Conservation (phyloP, 257 asterid species). For the Vinca minor region DNA sequence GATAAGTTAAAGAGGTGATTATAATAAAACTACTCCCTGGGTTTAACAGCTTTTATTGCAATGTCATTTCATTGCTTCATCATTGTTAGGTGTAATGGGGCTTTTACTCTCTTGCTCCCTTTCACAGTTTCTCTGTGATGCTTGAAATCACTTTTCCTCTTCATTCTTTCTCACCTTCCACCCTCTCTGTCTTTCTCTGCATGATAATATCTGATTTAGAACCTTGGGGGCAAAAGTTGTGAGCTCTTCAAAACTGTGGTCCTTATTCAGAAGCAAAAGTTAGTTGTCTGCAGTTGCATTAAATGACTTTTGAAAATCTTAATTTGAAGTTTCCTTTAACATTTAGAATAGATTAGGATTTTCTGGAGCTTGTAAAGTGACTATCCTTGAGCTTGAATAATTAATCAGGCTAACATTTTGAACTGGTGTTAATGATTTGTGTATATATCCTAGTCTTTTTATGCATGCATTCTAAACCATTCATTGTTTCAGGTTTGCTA, state of each 20-base stretch:
- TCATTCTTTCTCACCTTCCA: not conserved
- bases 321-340: not conserved
- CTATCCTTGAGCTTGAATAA: not conserved
- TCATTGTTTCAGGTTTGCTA: slow-evolving; percentile 39
- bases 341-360: not conserved
- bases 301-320: not conserved
- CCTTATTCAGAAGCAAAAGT: not conserved
- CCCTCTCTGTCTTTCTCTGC: not conserved
- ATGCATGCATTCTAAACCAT: not conserved
- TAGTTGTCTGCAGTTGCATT: not conserved
- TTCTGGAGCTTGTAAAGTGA: not conserved
- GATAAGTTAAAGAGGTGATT: no score
- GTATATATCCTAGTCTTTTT: not conserved
- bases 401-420: not conserved
- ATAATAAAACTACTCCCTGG: no score
- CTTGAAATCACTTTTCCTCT: not conserved
- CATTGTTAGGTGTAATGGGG: no score
- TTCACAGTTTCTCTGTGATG: no score
- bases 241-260: not conserved
- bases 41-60: no score
- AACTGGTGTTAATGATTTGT: not conserved
- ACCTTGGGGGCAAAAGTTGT: not conserved
- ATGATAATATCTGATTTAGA: not conserved
- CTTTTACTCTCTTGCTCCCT: no score
- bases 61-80: no score